Conservation (phyloP, 257 asterid genomes). For the Buddleja alternifolia region DNA sequence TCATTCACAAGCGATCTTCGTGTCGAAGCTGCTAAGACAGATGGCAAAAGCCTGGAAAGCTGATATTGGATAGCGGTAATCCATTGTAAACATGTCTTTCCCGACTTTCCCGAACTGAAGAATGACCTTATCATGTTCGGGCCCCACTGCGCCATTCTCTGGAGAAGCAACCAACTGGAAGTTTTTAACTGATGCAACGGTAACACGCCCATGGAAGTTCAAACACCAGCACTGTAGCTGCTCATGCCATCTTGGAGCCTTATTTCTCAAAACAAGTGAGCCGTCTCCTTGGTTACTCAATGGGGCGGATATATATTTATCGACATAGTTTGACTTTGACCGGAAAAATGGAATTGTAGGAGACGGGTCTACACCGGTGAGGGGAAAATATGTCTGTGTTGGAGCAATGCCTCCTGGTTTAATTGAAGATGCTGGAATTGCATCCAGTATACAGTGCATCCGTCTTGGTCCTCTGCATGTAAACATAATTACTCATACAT, state of each 20-base stretch:
- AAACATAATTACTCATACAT: not conserved
- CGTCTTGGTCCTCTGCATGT: constrained; percentile 84
- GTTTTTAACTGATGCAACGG: constrained; percentile 91
- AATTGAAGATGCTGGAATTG: constrained; percentile 69
- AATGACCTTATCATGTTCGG: constrained; percentile 76
- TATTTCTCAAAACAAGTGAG: constrained; percentile 68
- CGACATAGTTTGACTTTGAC: constrained; percentile 48
- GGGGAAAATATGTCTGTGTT: constrained; percentile 58
- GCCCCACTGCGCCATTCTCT: constrained; percentile 58
- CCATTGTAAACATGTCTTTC: constrained; percentile 91
- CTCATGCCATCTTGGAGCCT: constrained; percentile 95
- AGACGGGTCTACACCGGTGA: constrained; percentile 47
- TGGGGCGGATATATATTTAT: constrained; percentile 48
- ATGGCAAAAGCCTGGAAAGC: constrained; percentile 85
- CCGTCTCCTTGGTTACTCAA: constrained; percentile 38
- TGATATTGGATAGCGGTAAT: constrained; percentile 78
- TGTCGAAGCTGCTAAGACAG: constrained; percentile 87
- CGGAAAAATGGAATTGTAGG: constrained; percentile 53
- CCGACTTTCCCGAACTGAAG: constrained; percentile 97
- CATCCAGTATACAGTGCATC: constrained; percentile 77
- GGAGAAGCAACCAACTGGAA: constrained; percentile 92
- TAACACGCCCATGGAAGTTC: constrained; percentile 92
- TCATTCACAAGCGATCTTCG: constrained; percentile 88
- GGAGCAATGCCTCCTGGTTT: constrained; percentile 79
- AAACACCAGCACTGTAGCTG: constrained; percentile 98